Conservation (phyloP, 2,329 filamentous ascomycete genomes). For the Plectosphaerella sp. region DNA sequence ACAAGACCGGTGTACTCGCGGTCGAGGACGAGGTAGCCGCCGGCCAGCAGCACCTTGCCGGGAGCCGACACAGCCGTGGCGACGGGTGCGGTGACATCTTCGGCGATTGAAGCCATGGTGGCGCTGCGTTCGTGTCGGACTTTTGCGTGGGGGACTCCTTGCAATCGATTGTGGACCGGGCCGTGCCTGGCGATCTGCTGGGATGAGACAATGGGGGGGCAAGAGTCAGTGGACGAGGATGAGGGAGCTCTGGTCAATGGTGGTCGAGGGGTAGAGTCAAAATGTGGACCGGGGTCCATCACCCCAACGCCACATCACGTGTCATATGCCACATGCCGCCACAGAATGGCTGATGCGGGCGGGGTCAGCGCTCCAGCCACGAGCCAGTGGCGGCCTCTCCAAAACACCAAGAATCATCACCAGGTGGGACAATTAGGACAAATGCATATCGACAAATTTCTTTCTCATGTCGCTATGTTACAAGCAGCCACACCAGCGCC, state of each 20-base stretch:
- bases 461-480: conserved; percentile 10
- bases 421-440: no score
- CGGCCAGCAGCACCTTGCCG: conserved; percentile 91
- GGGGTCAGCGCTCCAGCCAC: no score
- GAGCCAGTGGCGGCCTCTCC: no score
- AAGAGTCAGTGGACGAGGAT: no score
- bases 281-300: no score
- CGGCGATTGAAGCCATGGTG: background rate
- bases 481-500: conserved; percentile 12
- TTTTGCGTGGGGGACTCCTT: no score
- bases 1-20: conserved; percentile 75
- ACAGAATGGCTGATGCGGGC: no score
- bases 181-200: background rate
- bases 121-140: no score
- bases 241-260: background rate
- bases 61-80: conserved; percentile 75
- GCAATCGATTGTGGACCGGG: background rate
- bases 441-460: background rate
- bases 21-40: conserved; percentile 93
- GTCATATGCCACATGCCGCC: no score
- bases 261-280: background rate
- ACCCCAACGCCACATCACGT: no score
- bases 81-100: conserved; percentile 8
- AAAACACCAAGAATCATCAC: no score
- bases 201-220: background rate